Conservation (phyloP, 2,329 filamentous ascomycete genomes). For the Venturia nashicola region DNA sequence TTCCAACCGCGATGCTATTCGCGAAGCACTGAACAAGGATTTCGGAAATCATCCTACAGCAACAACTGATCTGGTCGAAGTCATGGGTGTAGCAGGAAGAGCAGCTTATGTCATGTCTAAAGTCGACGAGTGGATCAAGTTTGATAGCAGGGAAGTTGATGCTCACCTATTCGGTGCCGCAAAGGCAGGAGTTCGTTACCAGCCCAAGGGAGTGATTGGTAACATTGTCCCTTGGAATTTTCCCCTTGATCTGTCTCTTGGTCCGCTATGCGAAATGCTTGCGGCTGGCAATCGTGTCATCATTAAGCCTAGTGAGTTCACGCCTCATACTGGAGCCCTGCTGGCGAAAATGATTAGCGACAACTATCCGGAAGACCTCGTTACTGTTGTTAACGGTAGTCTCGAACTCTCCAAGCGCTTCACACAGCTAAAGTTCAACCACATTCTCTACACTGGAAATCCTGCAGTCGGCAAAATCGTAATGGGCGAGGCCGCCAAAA, state of each 20-base stretch:
- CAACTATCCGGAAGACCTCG: slow-evolving; percentile 5
- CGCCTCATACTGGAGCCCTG: slow-evolving; percentile 5
- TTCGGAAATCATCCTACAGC: slow-evolving; percentile 5
- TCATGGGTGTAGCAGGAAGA: slow-evolving; percentile 8
- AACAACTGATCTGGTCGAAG: slow-evolving; percentile 6
- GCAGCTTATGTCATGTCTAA: slow-evolving; percentile 8
- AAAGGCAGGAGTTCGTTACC: slow-evolving; percentile 7
- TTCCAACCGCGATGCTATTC: slow-evolving; percentile 8
- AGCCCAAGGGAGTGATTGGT: slow-evolving; percentile 7
- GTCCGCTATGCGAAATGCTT: slow-evolving; percentile 8
- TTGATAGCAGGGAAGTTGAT: slow-evolving; percentile 6
- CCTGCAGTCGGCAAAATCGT: slow-evolving; percentile 25
- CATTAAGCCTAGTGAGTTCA: slow-evolving; percentile 9
- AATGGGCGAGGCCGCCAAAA: slow-evolving; percentile 25
- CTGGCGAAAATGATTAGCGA: slow-evolving; percentile 9
- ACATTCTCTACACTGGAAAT: slow-evolving; percentile 30
- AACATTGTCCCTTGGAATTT: slow-evolving; percentile 10
- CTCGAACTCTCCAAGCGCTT: slow-evolving; percentile 9
- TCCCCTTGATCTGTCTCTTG: slow-evolving; percentile 8
- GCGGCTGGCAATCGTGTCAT: slow-evolving; percentile 9
- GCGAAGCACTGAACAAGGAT: slow-evolving; percentile 8
- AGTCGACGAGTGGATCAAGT: slow-evolving; percentile 8
- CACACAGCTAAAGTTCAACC: slow-evolving; percentile 9
- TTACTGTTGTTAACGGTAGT: slow-evolving; percentile 7
- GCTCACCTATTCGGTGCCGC: slow-evolving; percentile 2